phyloP scores from a whole-genome alignment of 2,329 filamentous ascomycete genomes.

The Stagonosporopsis vannaccii region DNA sequence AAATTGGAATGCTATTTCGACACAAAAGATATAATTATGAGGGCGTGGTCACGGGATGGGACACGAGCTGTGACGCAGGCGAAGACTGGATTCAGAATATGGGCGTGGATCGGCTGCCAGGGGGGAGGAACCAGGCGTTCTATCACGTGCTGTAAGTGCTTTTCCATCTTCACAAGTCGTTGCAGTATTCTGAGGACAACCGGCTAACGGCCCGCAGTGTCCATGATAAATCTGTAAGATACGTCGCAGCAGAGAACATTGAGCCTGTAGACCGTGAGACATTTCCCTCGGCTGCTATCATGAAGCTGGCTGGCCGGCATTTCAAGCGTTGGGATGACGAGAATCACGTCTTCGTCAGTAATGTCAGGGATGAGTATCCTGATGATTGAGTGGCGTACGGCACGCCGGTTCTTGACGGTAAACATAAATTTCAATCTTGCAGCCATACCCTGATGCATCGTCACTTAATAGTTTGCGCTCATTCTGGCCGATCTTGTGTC shows the following conservation, averaged over 20 bases:
- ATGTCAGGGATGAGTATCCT: conserved; percentile 82
- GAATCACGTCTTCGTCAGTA: conserved; percentile 78
- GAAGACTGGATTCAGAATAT: conserved; percentile 71
- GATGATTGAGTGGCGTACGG: conserved; percentile 67
- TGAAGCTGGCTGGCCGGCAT: conserved; percentile 78
- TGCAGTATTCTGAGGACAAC: neutral
- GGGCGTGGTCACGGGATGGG: conserved; percentile 90
- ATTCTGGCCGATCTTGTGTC: no score
- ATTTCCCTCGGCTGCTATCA: conserved; percentile 65
- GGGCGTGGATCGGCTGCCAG: conserved; percentile 65
- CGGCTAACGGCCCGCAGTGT: conserved; percentile 54
- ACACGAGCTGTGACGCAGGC: conserved; percentile 64
- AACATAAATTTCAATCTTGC: no score
- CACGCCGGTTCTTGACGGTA: neutral
- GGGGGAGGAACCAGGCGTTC: conserved; percentile 72
- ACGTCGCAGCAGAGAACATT: conserved; percentile 85
- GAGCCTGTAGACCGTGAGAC: conserved; percentile 47
- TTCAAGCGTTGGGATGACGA: conserved; percentile 84
- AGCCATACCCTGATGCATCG: no score
- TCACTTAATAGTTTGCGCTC: no score
- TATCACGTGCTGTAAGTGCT: conserved; percentile 84
- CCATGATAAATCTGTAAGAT: conserved; percentile 72
- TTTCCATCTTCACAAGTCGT: neutral
- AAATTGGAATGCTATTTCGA: conserved; percentile 80
- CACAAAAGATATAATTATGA: conserved; percentile 82